Base-by-base conservation (phyloP, 192 early-diverging fungal species). In the Backusella macrospora region DNA sequence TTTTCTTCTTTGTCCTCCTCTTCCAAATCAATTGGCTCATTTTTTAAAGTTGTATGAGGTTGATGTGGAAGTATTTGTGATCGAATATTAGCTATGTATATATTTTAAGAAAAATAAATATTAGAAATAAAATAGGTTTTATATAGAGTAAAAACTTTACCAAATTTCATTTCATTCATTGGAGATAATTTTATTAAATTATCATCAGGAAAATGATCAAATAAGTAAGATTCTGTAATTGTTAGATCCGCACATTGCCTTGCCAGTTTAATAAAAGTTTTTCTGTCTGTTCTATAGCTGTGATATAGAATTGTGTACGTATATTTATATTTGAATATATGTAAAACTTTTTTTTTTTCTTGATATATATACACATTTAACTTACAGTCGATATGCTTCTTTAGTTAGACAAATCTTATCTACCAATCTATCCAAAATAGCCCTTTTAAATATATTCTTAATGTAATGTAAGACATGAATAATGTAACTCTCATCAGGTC, bases 391-490 rank as follows among this genome's bases (percentile, higher is more conserved):
- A 76, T 83, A 89, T 5, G 92, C 92, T 52, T 92, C 87, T 66
- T 83, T 85, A 80, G 92, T 92, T 8, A 76, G 76, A 37, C 89
- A 92, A 69, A 89, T 73, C 18, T 86, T 81, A 72, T 92, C 90
- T 39, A 78, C 37, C 44, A 94, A 76, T 26, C 82, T 84, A 37
- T 85, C 84, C 67, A 97, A 75, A 34, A 95, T 92, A 23, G 84
- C 83, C 65, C 93, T 90, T 71, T 93, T 94, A 80, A 96, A 98
- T 7, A 89, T 83, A 42, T 94, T 93, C 77, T 95, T 96, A 18
- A 96, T 77, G 75, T 95, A 96, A 77, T 95, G 92, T 71, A 98
- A 83, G 3, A 96, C 83, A 75, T 98, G 94, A 70, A 88, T 90
- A n/a, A 98, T 91, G 72, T 90, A 92, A 76, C 96, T 92, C 73